Evolutionary conservation across 1,139 yeast species (phyloP), one percentile per base, ranked within the genome.

Genomic region (Saccharomyces hybrid): DNA sequence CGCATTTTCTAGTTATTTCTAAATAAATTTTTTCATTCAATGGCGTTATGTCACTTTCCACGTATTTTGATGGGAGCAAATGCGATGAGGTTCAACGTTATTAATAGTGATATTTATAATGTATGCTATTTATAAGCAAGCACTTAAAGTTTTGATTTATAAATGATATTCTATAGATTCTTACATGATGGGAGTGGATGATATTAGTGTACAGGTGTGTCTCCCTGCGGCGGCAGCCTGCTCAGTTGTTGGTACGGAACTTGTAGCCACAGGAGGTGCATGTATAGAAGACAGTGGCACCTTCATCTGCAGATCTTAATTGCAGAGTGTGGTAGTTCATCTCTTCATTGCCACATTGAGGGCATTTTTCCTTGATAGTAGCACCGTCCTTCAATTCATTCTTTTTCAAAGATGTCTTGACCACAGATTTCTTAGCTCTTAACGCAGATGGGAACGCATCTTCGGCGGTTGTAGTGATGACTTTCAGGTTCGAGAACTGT

Each of bases 241-340:
- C 6, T 58, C 57, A 90, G 71, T 91, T 91, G 72, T 91, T 91
- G 50, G 97, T 89, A 77, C 97, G 86, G 77, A 88, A 91, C 67
- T 89, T 82, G 78, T 91, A 89, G 48, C 93, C 93, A 78, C 99
- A 93, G 52, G 80, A 76, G 1, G 96, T 86, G 77, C 99, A 93
- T 1, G 99, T 91, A 74, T 93, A 95, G 71, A 93, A 95, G 32
- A 87, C 95, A 5, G 95, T 87, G 31, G 95, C 95, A 78, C 99
- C 99, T 79, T 93, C 99, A 79, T 93, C 99, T 2, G 99, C 99
- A 53, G 96, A 88, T 75, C 99, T 83, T 64, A 93, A 80, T 73
- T 93, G 99, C 65, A 93, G 77, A 8, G 99, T 93, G 69, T 93
- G 97, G 72, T 93, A 93, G 70, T 86, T 93, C 99, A 95, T 95